phyloP scores from a whole-genome alignment of 768 basidiomycete genomes.

The Boletus tomentosulus region DNA sequence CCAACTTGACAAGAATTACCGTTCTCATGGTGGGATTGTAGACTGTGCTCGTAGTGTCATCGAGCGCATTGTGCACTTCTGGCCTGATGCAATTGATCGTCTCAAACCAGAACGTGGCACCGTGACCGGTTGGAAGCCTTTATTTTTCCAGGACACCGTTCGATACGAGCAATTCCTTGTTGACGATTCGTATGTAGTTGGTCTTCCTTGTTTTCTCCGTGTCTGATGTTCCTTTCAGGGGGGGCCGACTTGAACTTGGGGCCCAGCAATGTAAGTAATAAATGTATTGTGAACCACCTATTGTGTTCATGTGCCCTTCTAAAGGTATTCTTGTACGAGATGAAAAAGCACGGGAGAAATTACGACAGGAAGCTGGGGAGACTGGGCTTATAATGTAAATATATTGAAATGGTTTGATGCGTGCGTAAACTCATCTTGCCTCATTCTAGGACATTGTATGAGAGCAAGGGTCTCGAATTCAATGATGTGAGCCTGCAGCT shows the following conservation, averaged over 20 bases:
- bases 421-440: too few species aligned
- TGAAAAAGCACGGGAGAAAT: too few species aligned
- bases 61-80: conserved; percentile 53
- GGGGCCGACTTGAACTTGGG: conserved; percentile 53
- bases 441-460: too few species aligned
- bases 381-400: too few species aligned
- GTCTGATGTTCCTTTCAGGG: conserved; percentile 30
- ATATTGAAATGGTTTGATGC: not conserved
- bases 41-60: conserved; percentile 62
- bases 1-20: too few species aligned
- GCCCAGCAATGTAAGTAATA: conserved; percentile 54
- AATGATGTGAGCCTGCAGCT: conserved; percentile 10
- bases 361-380: too few species aligned
- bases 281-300: not conserved
- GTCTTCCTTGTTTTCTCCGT: not conserved
- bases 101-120: conserved; percentile 54
- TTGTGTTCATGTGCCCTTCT: not conserved
- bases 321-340: too few species aligned
- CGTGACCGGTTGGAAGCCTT: conserved; percentile 50
- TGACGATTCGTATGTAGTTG: conserved; percentile 37
- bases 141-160: conserved; percentile 48
- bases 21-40: too few species aligned
- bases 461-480: conserved; percentile 19
- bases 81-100: conserved; percentile 60
- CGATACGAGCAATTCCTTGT: conserved; percentile 57